Conservation (phyloP, 148 eudicot genomes). For the Rhododendron simsii region DNA sequence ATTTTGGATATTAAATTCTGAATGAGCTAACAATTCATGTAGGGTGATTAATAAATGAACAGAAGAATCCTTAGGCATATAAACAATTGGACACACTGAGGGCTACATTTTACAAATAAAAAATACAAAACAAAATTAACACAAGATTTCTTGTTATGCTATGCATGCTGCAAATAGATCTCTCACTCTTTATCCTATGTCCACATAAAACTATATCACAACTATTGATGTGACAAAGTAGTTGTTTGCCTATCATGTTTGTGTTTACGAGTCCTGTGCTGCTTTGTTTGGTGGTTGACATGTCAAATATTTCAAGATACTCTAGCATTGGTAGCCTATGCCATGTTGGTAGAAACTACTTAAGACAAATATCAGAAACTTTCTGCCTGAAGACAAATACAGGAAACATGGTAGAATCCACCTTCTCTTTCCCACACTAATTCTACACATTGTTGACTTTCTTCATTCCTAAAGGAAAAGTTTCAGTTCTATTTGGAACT, state of each 20-base stretch:
- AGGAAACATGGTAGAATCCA: neutral
- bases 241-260: too few species aligned
- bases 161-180: neutral
- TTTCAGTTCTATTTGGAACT: neutral
- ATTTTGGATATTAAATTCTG: too few species aligned
- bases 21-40: too few species aligned
- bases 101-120: too few species aligned
- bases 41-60: too few species aligned
- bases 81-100: too few species aligned
- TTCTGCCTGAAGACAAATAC: neutral
- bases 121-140: too few species aligned
- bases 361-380: neutral
- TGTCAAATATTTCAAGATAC: neutral
- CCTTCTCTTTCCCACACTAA: neutral
- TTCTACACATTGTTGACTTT: neutral
- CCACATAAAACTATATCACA: neutral
- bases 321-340: neutral
- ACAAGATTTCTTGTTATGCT: too few species aligned
- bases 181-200: neutral
- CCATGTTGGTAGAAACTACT: neutral
- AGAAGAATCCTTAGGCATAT: too few species aligned
- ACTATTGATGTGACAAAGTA: neutral
- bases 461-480: neutral
- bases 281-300: neutral
- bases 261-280: neutral